Evolutionary conservation across 2,329 filamentous ascomycete species (phyloP), one percentile per base, ranked within the genome.

Genomic region (Aspergillus costaricaensis): DNA sequence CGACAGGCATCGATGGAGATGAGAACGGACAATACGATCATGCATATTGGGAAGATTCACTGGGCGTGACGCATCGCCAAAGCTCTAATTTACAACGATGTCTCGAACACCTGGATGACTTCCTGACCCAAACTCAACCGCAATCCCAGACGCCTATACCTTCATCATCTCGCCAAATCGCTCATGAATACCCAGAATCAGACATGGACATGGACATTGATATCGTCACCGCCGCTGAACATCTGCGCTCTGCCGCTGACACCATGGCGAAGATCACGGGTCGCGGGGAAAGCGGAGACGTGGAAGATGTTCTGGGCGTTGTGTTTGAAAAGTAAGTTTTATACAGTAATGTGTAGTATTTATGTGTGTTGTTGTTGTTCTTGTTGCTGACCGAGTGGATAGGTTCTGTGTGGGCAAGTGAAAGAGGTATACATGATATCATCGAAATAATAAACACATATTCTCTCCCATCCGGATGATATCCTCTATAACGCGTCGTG

Each of bases 301-400:
- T 98, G 15, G 94, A 99, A 74, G 95, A 98, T 72, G 91, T 99
- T 7, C 79, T 99, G 48, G 95, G 95, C 0, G 93, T 99, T 21
- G 93, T 99, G 4, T 99, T 99, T 79, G 94, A 98, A 76, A 98
- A 96, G 91, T 96, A 80, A 82, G 86, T 85, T 10, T 5, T 36
- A 36, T 36, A 12, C 5, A 5, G 10, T 36, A 14, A 6, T 5
- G 10, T 36, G 10, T 36, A 14, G 32, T 36, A 36, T 1, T 1
- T 14, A 4, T 49, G 15, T 30, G 9, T 17, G 38, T 32, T 17
- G 12, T 38, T 50, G n/a, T 10, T 15, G 14, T 36, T 17, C 27
- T 8, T 56, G 25, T 43, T 58, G 32, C 62, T 70, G 50, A 69
- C 52, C 36, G 55, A 52, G 14, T 59, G 17, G 60, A 36, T 10